Evolutionary conservation across 2,329 filamentous ascomycete genomes (phyloP).

Genomic region (Aureobasidium sp.): DNA sequence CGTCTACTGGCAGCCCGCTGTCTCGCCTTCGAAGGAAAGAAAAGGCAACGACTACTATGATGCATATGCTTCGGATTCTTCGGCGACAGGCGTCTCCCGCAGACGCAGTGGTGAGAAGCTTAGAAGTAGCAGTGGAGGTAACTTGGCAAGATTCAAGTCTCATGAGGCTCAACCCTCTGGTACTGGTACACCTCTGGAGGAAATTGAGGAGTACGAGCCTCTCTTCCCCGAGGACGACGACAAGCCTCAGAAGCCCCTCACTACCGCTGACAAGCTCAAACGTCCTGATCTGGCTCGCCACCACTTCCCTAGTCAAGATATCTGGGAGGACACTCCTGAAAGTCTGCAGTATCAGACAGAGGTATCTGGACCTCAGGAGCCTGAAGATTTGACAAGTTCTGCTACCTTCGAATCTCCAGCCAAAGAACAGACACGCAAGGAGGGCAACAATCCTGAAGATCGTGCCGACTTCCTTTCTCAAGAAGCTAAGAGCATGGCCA

Average conservation of each 20-base stretch:
- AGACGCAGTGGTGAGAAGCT: constrained; percentile 53
- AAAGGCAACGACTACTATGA: constrained; percentile 49
- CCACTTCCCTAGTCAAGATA: constrained; percentile 87
- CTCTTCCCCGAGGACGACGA: constrained; percentile 73
- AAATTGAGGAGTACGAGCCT: constrained; percentile 91
- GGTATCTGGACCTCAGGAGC: constrained; percentile 71
- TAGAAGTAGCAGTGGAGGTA: constrained; percentile 50
- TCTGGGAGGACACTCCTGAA: constrained; percentile 93
- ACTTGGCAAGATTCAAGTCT: constrained; percentile 47
- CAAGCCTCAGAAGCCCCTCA: constrained; percentile 47
- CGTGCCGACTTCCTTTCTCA: constrained; percentile 38
- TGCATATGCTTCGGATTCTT: constrained; percentile 39
- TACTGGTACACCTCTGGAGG: constrained; percentile 64
- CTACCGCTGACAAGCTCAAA: constrained; percentile 51
- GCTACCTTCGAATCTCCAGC: constrained; percentile 40
- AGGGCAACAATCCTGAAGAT: constrained; percentile 35
- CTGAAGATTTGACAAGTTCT: constrained; percentile 39
- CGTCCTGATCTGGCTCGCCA: constrained; percentile 42
- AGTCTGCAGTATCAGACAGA: constrained; percentile 71
- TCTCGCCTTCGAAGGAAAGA: constrained; percentile 65
- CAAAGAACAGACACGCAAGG: constrained; percentile 44
- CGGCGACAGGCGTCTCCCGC: constrained; percentile 36
- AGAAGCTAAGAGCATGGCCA: constrained; percentile 52
- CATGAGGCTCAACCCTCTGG: constrained; percentile 44
- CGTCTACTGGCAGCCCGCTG: constrained; percentile 66